A percentile compares a stretch with the other conserved stretches of the same genome.
Evolutionary conservation across 1,139 yeast species (phyloP).

Genomic region (Protomyces inouyei): DNA sequence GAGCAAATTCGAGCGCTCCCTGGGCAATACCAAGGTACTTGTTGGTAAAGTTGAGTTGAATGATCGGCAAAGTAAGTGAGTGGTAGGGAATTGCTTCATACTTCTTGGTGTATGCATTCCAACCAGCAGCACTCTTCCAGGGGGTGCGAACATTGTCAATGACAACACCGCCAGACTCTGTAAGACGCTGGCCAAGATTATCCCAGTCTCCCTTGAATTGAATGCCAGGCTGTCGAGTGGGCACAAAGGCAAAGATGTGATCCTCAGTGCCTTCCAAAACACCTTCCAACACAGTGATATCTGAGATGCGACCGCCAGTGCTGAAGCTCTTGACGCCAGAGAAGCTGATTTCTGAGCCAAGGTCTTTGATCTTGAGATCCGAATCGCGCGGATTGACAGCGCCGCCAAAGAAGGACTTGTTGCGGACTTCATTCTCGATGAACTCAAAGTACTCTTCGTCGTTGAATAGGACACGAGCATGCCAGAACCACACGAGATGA

Average conservation of each 20-base stretch:
- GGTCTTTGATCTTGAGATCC: neutral
- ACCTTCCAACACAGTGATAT: neutral
- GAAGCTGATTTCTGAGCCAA: neutral
- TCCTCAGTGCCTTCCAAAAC: neutral
- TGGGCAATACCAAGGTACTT: slow-evolving; percentile 1
- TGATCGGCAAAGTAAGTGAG: neutral
- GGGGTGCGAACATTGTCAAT: neutral
- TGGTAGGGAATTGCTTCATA: slow-evolving; percentile 3
- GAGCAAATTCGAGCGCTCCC: slow-evolving; percentile 3
- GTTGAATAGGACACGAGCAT: neutral
- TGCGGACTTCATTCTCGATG: neutral
- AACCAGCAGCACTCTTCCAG: slow-evolving; percentile 1
- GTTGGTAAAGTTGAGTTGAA: slow-evolving; percentile 3
- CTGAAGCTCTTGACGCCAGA: neutral
- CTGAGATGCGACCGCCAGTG: neutral
- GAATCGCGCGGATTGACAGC: slow-evolving; percentile 1
- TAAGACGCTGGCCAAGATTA: slow-evolving; percentile 1
- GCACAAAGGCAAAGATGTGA: neutral
- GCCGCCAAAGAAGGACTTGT: neutral
- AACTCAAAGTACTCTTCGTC: neutral
- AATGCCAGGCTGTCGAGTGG: neutral
- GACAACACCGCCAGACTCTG: slow-evolving; percentile 1
- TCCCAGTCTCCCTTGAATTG: slow-evolving; percentile 5
- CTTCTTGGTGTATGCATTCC: neutral
- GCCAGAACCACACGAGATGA: slow-evolving; percentile 1